Base-by-base conservation (phyloP, 2,329 filamentous ascomycete genomes). In the Cladobotryum mycophilum region DNA sequence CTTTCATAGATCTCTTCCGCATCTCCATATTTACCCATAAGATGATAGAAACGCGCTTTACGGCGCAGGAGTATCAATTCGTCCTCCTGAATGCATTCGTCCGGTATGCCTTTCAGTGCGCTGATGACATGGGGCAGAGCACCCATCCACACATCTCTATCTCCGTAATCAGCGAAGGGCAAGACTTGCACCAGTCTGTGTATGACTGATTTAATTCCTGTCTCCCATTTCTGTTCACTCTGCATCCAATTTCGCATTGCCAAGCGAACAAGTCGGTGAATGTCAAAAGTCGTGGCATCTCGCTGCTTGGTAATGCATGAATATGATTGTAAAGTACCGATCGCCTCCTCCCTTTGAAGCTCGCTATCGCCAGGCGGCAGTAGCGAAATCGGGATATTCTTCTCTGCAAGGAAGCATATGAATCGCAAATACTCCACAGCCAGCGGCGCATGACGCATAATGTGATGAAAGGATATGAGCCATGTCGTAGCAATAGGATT, bases 401-500 rank as follows among this genome's bases (percentile, higher is more conserved):
- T 64, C 38, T 61, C 56, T 8, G 56, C 59, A 1, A 66, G 47
- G 37, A 64, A 63, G 18, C 56, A 61, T 15, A 68, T 63, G 14
- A 64, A 66, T 17, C 49, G 55, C 0, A 68, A 55, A 41, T 62
- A 67, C 5, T 61, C n/a, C 8, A 55, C 59, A 1, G 67, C 65
- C 1, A 63, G 56, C 4, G 52, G 50, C 6, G 58, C 35, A 17
- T 64, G 38, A 17, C 52, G 34, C 2, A 20, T 48, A 9, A 70
- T 66, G 3, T 68, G 57, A 0, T 56, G 13, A 45, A 69, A 70
- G 0, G 66, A 67, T 2, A 69, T 64, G 1, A 65, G 53, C 66
- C 63, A 70, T 0, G 66, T 69, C 2, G 58, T 61, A 2, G 60
- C 60, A 0, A 70, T 50, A 0, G 64, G 58, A 43, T 68, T 68